Conservation (phyloP, 208 protist genomes). For the Strigomonas oncopelti region DNA sequence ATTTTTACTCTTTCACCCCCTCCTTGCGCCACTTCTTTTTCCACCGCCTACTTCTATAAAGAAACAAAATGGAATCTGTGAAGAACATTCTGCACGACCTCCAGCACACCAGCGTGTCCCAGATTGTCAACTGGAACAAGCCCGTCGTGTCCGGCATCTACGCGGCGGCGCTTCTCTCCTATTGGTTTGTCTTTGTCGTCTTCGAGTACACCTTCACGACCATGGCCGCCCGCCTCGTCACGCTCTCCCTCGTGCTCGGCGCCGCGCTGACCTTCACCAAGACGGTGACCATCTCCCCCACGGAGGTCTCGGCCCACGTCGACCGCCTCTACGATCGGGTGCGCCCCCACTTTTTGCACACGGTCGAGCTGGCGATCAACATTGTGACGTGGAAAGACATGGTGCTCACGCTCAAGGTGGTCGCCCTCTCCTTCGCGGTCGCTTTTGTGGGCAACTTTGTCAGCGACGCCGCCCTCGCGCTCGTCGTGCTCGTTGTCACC, state of each 20-base stretch:
- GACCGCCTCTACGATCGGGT: slow-evolving; percentile 48
- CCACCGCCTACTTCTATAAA: neutral
- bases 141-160: slow-evolving; percentile 52
- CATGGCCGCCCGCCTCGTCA: slow-evolving; percentile 51
- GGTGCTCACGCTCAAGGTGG: slow-evolving; percentile 38
- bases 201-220: slow-evolving; percentile 78
- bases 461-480: slow-evolving; percentile 54
- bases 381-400: slow-evolving; percentile 69
- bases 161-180: slow-evolving; percentile 26
- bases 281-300: slow-evolving; percentile 24
- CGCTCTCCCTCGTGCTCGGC: slow-evolving; percentile 35
- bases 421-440: slow-evolving; percentile 36
- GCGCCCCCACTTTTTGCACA: slow-evolving; percentile 32
- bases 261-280: slow-evolving; percentile 31
- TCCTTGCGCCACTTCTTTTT: neutral
- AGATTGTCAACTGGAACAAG: slow-evolving; percentile 69
- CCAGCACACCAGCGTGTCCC: slow-evolving; percentile 30
- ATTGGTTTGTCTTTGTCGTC: slow-evolving; percentile 56
- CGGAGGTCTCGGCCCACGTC: slow-evolving; percentile 44
- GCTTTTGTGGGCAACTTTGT: slow-evolving; percentile 73
- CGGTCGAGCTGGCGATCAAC: slow-evolving; percentile 22
- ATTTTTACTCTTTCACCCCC: too few relatives aligned
- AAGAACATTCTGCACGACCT: slow-evolving; percentile 12
- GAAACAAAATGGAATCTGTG: slow-evolving; percentile 8
- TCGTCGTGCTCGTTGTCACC: slow-evolving; percentile 28